These are phyloP conservation scores for Claviceps sp. DNA, from an alignment of 2,329 filamentous ascomycete genomes.

Conservation along the genomic window DNA sequence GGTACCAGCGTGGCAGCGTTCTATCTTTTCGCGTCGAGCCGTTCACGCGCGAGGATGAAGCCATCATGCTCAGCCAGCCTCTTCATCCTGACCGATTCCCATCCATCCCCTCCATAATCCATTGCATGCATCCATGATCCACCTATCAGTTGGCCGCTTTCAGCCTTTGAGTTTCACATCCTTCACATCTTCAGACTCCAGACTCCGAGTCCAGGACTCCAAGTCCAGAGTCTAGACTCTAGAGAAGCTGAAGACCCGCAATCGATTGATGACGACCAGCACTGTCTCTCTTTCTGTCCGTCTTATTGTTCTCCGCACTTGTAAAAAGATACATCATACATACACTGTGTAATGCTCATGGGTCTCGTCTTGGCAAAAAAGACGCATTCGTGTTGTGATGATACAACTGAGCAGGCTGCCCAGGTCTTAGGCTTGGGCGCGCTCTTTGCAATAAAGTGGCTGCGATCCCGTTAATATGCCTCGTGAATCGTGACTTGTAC, in stretches of 20 bases:
- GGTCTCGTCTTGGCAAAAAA: background rate
- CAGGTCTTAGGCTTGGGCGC: background rate
- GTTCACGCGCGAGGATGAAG: background rate
- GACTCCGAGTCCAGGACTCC: no score
- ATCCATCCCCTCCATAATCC: background rate
- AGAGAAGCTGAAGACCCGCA: background rate
- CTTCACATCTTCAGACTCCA: no score
- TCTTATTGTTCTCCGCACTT: background rate
- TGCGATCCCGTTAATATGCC: no score
- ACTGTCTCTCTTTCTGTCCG: background rate
- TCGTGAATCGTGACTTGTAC: no score
- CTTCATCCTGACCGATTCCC: background rate
- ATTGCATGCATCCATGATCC: background rate
- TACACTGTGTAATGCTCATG: background rate
- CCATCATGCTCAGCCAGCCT: constrained; percentile 1
- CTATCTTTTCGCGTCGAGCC: constrained; percentile 5
- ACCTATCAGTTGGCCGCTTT: background rate
- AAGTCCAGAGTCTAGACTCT: no score
- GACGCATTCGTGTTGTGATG: background rate
- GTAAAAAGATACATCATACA: no score
- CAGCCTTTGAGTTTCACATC: no score
- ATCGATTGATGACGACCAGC: background rate
- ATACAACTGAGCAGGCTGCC: background rate
- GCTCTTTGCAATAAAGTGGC: background rate
- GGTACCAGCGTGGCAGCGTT: background rate